phyloP scores from a whole-genome alignment of 805 yeast genomes.

The Candida piceae region DNA sequence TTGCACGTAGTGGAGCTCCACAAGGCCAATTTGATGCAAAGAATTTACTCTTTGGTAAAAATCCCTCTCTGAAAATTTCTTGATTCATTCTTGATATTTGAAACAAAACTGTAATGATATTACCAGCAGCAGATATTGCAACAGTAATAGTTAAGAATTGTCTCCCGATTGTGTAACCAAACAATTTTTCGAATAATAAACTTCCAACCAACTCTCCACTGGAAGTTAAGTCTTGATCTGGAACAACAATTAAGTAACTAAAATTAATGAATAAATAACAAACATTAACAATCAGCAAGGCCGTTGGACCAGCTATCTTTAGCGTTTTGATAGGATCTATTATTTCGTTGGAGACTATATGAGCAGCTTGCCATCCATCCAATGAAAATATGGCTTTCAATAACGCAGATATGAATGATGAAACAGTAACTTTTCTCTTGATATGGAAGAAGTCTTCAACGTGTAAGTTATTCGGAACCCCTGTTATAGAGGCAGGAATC shows the following conservation, averaged over 20 bases:
- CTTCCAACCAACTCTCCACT: conserved; percentile 51
- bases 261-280: conserved; percentile 45
- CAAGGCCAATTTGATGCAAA: conserved; percentile 53
- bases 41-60: conserved; percentile 42
- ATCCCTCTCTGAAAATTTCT: conserved; percentile 54
- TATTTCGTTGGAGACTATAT: conserved; percentile 50
- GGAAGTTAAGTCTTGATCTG: conserved; percentile 38
- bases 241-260: conserved; percentile 47
- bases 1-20: conserved; percentile 47
- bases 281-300: conserved; percentile 37
- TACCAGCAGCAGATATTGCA: conserved; percentile 53
- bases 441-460: conserved; percentile 25
- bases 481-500: conserved; percentile 40
- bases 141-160: conserved; percentile 43
- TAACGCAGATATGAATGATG: conserved; percentile 45
- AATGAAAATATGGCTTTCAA: conserved; percentile 48
- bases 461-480: conserved; percentile 39
- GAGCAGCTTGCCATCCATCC: conserved; percentile 53
- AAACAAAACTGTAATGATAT: conserved; percentile 49
- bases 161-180: conserved; percentile 45
- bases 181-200: conserved; percentile 44
- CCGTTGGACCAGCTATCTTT: conserved; percentile 48
- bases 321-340: conserved; percentile 47
- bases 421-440: conserved; percentile 30
- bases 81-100: conserved; percentile 50